These are phyloP conservation scores for Sonneratia caseolaris DNA, from an alignment of 345 rosid species.

Conservation along the genomic window DNA sequence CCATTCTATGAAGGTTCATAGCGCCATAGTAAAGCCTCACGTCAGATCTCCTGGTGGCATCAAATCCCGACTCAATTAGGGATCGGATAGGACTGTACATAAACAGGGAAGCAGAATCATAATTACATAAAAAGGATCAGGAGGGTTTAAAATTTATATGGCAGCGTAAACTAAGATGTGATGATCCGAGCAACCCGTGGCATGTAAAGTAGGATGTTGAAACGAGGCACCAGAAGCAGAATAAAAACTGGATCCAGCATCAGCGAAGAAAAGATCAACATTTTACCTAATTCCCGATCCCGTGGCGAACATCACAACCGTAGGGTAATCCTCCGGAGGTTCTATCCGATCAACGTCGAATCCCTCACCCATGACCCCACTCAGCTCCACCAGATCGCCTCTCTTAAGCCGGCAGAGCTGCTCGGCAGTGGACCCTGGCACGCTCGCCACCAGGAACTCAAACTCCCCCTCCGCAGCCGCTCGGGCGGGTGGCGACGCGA, in stretches of 20 bases:
- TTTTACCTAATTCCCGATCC: constrained; percentile 90
- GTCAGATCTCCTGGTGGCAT: constrained; percentile 61
- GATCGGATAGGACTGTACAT: constrained; percentile 81
- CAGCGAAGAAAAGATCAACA: neutral
- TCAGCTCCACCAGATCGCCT: constrained; percentile 84
- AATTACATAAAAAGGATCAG: neutral
- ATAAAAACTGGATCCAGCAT: neutral
- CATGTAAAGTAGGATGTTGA: neutral
- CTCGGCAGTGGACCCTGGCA: constrained; percentile 84
- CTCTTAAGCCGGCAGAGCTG: constrained; percentile 59
- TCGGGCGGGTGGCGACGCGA: constrained; percentile 73
- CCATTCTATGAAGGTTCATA: constrained; percentile 88
- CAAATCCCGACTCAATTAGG: constrained; percentile 78
- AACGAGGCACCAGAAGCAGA: neutral
- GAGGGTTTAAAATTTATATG: neutral
- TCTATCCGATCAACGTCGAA: constrained; percentile 52
- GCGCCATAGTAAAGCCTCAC: constrained; percentile 94
- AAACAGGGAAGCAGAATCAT: neutral
- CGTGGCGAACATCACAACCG: constrained; percentile 84
- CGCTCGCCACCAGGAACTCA: constrained; percentile 78
- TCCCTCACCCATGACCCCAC: constrained; percentile 66
- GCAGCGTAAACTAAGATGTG: neutral
- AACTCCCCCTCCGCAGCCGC: constrained; percentile 52
- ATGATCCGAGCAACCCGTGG: neutral
- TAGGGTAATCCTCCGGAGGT: constrained; percentile 53